Base-by-base conservation (phyloP, 768 basidiomycete species). In the Pholiota conissans region DNA sequence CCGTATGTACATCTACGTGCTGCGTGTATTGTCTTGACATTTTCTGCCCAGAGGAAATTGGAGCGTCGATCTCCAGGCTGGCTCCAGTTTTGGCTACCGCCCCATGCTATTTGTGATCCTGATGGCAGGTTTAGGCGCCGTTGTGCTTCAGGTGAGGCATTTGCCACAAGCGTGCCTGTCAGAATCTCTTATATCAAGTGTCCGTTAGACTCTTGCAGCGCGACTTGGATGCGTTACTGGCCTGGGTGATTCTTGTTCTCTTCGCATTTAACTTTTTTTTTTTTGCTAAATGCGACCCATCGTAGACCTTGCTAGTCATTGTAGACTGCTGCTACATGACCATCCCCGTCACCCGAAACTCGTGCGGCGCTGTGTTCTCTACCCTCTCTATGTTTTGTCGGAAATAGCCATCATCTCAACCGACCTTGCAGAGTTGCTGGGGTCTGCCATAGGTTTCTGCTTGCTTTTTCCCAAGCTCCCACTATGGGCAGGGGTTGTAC, bases 41-140 rank as follows among this genome's bases (percentile, higher is more conserved):
- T 16, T 22, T 16, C 20, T 50, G 46, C 24, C 5, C 53, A 84
- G 84, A 32, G 88, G 90, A 26, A 92, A 91, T 64, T 90, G 90
- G 90, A 81, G 85, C 22, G 89, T 90, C 18, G 89, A 92, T 71
- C 77, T 91, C 10, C 84, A 89, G 69, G 90, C 89, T 4, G 90
- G 90, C 4, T 85, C 87, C n/a, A 73, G 84, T 54, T 95, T 82
- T 69, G 94, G 95, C 2, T 96, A 95, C 72, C 84, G 84, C 58
- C 74, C 61, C 13, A 78, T 95, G 29, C 81, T 98, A 30, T 95
- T 95, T 69, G 79, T 92, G 18, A 86, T 97, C 24, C 80, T 97
- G 5, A 69, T 96, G 34, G 77, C 94, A 3, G 93, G 93, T 3
- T 59, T 95, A 5, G 85, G 91, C 49, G 93, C 91, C 9, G 86